phyloP scores from a whole-genome alignment of 2,329 filamentous ascomycete species.

The Ophiosphaerella narmari region DNA sequence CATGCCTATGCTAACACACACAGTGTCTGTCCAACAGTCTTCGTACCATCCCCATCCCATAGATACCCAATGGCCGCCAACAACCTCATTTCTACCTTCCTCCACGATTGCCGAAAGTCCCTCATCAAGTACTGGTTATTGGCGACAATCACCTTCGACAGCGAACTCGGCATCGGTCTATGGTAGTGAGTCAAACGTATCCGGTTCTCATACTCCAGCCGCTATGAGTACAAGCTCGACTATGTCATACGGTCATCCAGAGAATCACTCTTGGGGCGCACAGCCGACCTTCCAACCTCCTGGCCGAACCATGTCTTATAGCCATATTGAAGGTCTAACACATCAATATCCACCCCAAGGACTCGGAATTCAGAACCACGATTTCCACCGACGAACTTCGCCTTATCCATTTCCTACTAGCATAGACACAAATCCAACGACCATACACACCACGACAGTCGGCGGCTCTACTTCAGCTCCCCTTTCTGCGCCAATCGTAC shows the following conservation, averaged over 20 bases:
- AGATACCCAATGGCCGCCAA: constrained; percentile 44
- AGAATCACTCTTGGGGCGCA: constrained; percentile 34
- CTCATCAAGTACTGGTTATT: constrained; percentile 37
- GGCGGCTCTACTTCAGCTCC: constrained; percentile 34
- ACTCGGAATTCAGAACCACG: constrained; percentile 37
- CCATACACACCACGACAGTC: constrained; percentile 29
- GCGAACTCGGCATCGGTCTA: constrained; percentile 35
- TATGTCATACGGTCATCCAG: constrained; percentile 41
- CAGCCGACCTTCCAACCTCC: constrained; percentile 37
- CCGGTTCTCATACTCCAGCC: constrained; percentile 40
- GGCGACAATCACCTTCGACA: constrained; percentile 42
- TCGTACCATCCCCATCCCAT: constrained; percentile 41
- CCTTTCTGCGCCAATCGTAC: constrained; percentile 41
- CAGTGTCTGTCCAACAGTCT: constrained; percentile 40
- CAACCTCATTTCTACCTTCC: constrained; percentile 38
- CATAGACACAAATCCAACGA: constrained; percentile 39
- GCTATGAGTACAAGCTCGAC: constrained; percentile 44
- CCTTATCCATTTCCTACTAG: constrained; percentile 40
- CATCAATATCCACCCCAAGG: constrained; percentile 38
- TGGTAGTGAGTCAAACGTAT: constrained; percentile 43
- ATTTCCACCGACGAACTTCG: constrained; percentile 39
- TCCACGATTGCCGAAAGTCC: constrained; percentile 42
- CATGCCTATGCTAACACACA: constrained; percentile 16
- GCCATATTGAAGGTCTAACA: constrained; percentile 43
- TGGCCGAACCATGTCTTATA: constrained; percentile 47